These are phyloP conservation scores for Cordia subcordata DNA, from an alignment of 257 asterid species.

Conservation along the genomic window DNA sequence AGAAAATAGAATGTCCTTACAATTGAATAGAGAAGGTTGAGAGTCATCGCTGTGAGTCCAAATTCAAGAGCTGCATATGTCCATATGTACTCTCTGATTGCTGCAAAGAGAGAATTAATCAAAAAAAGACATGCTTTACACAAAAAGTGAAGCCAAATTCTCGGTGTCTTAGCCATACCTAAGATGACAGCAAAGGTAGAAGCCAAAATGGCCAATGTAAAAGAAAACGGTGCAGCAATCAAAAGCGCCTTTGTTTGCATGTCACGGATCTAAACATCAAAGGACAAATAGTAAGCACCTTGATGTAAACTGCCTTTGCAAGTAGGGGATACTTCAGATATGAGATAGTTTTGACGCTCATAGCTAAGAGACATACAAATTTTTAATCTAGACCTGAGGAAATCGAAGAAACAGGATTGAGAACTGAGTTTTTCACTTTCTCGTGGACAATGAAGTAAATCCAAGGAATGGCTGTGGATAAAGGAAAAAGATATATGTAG, in stretches of 20 bases:
- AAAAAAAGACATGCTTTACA: constrained; percentile 5
- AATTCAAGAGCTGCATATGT: constrained; percentile 84
- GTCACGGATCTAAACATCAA: constrained; percentile 44
- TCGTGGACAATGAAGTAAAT: no score
- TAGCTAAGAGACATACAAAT: neutral
- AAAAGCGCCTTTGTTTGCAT: constrained; percentile 62
- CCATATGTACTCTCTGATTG: constrained; percentile 71
- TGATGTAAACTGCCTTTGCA: neutral
- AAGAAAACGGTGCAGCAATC: constrained; percentile 75
- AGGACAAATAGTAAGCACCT: neutral
- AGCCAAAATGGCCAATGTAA: constrained; percentile 64
- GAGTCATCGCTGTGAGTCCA: constrained; percentile 54
- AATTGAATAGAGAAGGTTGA: constrained; percentile 55
- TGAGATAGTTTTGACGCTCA: neutral
- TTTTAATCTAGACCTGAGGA: no score
- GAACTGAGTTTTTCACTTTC: neutral
- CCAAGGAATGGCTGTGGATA: neutral
- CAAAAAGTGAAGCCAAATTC: neutral
- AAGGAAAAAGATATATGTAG: no score
- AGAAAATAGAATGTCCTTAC: constrained; percentile 34
- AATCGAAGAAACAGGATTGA: no score
- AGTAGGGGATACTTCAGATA: neutral
- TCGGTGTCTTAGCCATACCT: constrained; percentile 32
- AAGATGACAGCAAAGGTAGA: constrained; percentile 63
- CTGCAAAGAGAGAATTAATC: constrained; percentile 40